Conservation (phyloP, 306 rosid species). For the Canavalia gladiata region DNA sequence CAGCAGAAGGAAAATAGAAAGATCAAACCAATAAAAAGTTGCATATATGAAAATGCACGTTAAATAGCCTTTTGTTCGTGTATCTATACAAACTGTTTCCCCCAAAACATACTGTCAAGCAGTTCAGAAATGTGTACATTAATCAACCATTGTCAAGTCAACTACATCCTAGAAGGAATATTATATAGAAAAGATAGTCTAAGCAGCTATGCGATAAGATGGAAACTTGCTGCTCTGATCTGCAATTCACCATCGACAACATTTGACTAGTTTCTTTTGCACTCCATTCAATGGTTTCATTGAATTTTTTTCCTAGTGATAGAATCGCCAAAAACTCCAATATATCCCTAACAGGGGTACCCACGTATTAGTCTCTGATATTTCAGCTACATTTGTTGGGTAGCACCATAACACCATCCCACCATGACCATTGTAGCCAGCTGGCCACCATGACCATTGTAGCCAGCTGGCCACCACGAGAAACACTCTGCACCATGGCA, state of each 20-base stretch:
- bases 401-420: constrained; percentile 19
- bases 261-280: constrained; percentile 12
- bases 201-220: neutral
- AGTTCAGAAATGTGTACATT: constrained; percentile 1
- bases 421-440: constrained; percentile 13
- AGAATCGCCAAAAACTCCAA: neutral
- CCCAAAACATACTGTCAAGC: constrained; percentile 24
- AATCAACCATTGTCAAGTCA: constrained; percentile 27
- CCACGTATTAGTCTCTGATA: neutral
- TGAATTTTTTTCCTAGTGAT: neutral
- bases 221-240: neutral
- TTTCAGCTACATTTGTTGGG: neutral
- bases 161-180: neutral
- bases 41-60: constrained; percentile 25
- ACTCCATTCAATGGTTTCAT: neutral
- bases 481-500: neutral
- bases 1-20: neutral
- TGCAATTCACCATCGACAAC: neutral
- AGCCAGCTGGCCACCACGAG: constrained; percentile 11
- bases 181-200: constrained; percentile 15
- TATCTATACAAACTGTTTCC: constrained; percentile 19
- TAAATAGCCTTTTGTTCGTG: constrained; percentile 12
- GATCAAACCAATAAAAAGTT: constrained; percentile 29
- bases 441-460: constrained; percentile 17
- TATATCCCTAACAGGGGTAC: neutral